Percentiles rank a stretch among this genome's conserved stretches.
These are phyloP conservation scores for Geotrichum cucujoidarum DNA, from an alignment of 1,139 yeast species.

Conservation along the genomic window DNA sequence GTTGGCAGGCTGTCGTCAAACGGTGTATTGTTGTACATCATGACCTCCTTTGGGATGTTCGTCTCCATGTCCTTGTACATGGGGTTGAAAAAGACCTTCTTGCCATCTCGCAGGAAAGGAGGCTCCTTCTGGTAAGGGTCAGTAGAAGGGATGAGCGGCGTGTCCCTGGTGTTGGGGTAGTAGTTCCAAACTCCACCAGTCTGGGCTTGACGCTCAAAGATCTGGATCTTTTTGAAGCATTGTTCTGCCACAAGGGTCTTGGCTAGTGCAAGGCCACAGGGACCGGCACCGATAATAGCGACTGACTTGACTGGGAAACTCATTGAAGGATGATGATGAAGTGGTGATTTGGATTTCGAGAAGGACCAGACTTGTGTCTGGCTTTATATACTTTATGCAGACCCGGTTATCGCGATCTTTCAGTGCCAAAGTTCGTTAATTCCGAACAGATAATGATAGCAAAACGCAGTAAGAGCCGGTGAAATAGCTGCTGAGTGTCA, in stretches of 20 bases:
- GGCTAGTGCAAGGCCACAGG: conserved; percentile 57
- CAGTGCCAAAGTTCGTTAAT: too few species aligned
- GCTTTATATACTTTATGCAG: too few species aligned
- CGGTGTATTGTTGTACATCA: conserved; percentile 51
- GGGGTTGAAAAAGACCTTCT: conserved; percentile 39
- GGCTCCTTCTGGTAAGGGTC: conserved; percentile 26
- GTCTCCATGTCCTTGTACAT: conserved; percentile 53
- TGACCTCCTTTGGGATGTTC: conserved; percentile 53
- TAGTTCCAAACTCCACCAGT: conserved; percentile 53
- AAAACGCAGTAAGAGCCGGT: too few species aligned
- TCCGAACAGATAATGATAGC: too few species aligned
- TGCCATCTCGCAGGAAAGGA: conserved; percentile 18
- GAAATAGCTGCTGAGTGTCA: too few species aligned
- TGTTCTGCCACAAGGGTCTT: conserved; percentile 49
- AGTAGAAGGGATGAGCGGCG: conserved; percentile 26
- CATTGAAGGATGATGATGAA: not conserved
- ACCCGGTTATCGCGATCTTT: too few species aligned
- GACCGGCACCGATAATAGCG: conserved; percentile 57
- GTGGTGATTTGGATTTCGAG: not conserved
- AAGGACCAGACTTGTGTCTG: too few species aligned
- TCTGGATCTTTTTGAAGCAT: conserved; percentile 43
- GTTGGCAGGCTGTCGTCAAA: conserved; percentile 44
- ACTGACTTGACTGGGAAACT: conserved; percentile 14
- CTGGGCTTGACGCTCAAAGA: conserved; percentile 47
- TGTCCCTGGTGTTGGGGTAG: conserved; percentile 19